phyloP scores from a whole-genome alignment of 257 asterid species.

The Mentha longifolia region DNA sequence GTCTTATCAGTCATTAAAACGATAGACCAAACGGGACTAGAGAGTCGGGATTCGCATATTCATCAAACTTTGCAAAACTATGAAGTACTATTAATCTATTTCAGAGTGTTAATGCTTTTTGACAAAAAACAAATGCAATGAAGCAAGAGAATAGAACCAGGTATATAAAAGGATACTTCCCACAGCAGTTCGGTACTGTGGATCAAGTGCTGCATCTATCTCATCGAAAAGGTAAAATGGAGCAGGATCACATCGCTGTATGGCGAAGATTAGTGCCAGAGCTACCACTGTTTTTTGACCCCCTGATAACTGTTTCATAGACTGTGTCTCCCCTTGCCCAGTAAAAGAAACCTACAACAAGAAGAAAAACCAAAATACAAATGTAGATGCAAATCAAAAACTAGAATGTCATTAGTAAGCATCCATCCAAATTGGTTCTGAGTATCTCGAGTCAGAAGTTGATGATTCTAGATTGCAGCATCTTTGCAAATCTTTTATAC shows the following conservation, averaged over 20 bases:
- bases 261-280: slow-evolving; percentile 88
- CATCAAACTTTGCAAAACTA: neutral
- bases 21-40: neutral
- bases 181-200: slow-evolving; percentile 98
- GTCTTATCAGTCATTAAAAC: neutral
- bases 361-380: slow-evolving; percentile 22
- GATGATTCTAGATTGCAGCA: neutral
- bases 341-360: slow-evolving; percentile 86
- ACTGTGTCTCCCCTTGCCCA: slow-evolving; percentile 98
- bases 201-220: slow-evolving; percentile 99
- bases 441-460: neutral
- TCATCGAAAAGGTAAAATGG: slow-evolving; percentile 99
- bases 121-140: neutral
- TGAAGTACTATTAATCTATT: neutral
- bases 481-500: slow-evolving; percentile 12
- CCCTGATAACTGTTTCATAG: slow-evolving; percentile 96
- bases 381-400: slow-evolving; percentile 25
- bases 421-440: neutral
- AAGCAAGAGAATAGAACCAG: slow-evolving; percentile 18
- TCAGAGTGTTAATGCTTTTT: neutral
- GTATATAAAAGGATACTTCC: slow-evolving; percentile 84
- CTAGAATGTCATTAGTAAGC: neutral
- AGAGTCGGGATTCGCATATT: neutral
- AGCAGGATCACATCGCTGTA: slow-evolving; percentile 98
- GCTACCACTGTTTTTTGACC: slow-evolving; percentile 99